Percentiles rank a stretch among this genome's conserved stretches.
Evolutionary conservation across 129 eudicot genomes (phyloP).

Genomic region (Flaveria trinervia): DNA sequence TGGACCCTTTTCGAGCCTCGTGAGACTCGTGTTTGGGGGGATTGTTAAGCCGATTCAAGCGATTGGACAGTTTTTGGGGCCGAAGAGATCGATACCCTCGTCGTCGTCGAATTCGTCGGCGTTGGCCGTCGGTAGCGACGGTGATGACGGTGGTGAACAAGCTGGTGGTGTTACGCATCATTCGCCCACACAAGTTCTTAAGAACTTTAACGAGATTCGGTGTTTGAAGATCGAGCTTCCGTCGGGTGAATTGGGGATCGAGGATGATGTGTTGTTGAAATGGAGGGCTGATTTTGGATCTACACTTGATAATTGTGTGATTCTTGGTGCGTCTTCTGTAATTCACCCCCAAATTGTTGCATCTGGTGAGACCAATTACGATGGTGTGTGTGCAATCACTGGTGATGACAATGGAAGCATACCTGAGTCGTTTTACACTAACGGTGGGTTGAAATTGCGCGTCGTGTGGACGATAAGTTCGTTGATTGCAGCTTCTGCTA

Average conservation of each 20-base stretch:
- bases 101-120: slow-evolving; percentile 18
- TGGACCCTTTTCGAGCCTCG: slow-evolving; percentile 49
- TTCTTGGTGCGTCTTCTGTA: slow-evolving; percentile 80
- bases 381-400: neutral
- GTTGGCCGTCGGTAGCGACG: slow-evolving; percentile 28
- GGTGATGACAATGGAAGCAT: slow-evolving; percentile 75
- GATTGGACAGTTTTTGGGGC: slow-evolving; percentile 55
- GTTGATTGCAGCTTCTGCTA: slow-evolving; percentile 84
- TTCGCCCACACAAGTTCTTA: slow-evolving; percentile 87
- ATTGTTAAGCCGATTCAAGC: slow-evolving; percentile 77
- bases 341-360: slow-evolving; percentile 4
- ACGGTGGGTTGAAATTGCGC: slow-evolving; percentile 79
- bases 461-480: slow-evolving; percentile 98
- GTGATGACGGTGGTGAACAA: slow-evolving; percentile 49
- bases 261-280: slow-evolving; percentile 74
- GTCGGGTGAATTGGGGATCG: slow-evolving; percentile 79
- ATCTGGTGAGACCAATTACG: neutral
- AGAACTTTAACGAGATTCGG: slow-evolving; percentile 65
- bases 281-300: slow-evolving; percentile 96
- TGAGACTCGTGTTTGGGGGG: slow-evolving; percentile 47
- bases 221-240: slow-evolving; percentile 71
- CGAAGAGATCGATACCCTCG: slow-evolving; percentile 29
- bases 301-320: slow-evolving; percentile 82
- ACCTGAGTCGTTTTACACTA: slow-evolving; percentile 81
- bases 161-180: slow-evolving; percentile 71